phyloP scores from a whole-genome alignment of 306 rosid species.

The Biancaea sappan region DNA sequence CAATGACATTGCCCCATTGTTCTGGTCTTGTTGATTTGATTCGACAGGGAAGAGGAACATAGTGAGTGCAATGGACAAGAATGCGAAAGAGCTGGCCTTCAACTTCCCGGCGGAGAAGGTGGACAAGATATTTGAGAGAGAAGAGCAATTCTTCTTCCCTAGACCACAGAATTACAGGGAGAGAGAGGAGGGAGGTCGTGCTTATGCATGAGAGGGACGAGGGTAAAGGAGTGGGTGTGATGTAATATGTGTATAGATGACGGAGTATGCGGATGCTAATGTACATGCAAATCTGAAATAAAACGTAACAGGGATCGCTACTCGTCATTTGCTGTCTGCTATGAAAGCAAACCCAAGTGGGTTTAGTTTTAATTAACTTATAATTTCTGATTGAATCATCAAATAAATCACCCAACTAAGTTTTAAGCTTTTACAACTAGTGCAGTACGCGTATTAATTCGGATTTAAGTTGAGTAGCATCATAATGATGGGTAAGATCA shows the following conservation, averaged over 20 bases:
- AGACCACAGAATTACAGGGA: slow-evolving; percentile 37
- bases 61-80: slow-evolving; percentile 50
- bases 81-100: slow-evolving; percentile 58
- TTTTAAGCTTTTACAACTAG: no score
- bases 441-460: no score
- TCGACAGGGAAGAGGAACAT: slow-evolving; percentile 62
- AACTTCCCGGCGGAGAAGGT: slow-evolving; percentile 47
- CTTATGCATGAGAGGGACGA: slow-evolving; percentile 29
- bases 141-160: slow-evolving; percentile 49
- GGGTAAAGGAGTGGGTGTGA: not conserved
- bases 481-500: no score
- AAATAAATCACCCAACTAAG: no score
- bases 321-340: no score
- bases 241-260: not conserved
- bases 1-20: no score
- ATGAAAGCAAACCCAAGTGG: no score
- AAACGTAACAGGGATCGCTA: no score
- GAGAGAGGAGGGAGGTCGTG: slow-evolving; percentile 26
- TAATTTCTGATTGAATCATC: no score
- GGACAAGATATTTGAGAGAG: slow-evolving; percentile 49
- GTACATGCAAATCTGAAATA: not conserved
- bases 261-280: not conserved
- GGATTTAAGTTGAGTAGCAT: no score
- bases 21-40: no score
- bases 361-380: no score